Evolutionary conservation across 2,329 filamentous ascomycete species (phyloP).

Genomic region (Penicillium sp.): DNA sequence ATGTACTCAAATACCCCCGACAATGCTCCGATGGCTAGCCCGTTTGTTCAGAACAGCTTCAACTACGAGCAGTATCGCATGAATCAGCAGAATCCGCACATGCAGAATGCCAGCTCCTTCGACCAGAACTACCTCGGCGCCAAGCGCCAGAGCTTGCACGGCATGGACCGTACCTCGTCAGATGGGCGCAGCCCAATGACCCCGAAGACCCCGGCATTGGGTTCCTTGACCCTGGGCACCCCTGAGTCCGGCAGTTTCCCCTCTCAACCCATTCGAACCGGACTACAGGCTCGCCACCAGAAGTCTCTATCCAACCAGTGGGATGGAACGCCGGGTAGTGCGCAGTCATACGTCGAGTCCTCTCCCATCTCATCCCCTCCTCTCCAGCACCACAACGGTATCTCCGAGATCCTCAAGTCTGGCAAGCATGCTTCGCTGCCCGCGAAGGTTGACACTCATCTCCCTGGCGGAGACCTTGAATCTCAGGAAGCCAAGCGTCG

Average conservation of each 20-base stretch:
- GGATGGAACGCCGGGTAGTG: constrained; percentile 80
- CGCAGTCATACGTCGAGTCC: constrained; percentile 78
- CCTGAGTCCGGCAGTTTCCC: constrained; percentile 70
- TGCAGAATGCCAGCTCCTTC: constrained; percentile 43
- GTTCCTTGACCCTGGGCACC: constrained; percentile 66
- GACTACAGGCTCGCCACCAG: constrained; percentile 62
- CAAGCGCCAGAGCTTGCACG: constrained; percentile 60
- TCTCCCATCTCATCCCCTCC: constrained; percentile 77
- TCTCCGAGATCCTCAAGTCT: constrained; percentile 78
- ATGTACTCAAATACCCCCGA: constrained; percentile 90
- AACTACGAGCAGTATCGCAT: constrained; percentile 70
- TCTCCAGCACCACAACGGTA: constrained; percentile 61
- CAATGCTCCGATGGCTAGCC: constrained; percentile 85
- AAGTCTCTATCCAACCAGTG: constrained; percentile 86
- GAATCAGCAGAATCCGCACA: constrained; percentile 47
- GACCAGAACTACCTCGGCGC: constrained; percentile 57
- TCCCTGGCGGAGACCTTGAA: constrained; percentile 55
- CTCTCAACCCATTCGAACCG: constrained; percentile 72
- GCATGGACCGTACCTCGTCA: constrained; percentile 69
- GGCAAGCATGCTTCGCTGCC: constrained; percentile 86
- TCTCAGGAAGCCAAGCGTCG: constrained; percentile 92
- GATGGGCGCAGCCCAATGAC: constrained; percentile 76
- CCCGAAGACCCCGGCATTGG: constrained; percentile 75
- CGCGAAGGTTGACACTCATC: constrained; percentile 66
- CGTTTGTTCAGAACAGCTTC: constrained; percentile 72